phyloP scores from a whole-genome alignment of 176 grass and related monocot species.

The Oryza glumipatula region DNA sequence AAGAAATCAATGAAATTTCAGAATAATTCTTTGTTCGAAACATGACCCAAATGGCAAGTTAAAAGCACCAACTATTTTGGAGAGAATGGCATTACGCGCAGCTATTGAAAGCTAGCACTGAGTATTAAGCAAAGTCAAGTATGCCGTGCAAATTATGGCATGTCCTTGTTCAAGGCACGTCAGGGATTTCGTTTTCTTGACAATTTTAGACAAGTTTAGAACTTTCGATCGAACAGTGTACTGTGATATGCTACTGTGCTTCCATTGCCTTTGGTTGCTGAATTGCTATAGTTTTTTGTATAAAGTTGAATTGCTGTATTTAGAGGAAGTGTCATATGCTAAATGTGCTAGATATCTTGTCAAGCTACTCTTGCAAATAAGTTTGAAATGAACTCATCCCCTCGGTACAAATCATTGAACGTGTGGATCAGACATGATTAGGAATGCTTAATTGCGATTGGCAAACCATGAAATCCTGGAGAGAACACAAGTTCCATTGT shows the following conservation, averaged over 20 bases:
- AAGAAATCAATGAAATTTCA: too few species aligned
- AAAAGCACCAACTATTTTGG: neutral
- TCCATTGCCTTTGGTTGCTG: neutral
- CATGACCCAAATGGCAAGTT: neutral
- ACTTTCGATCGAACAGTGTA: neutral
- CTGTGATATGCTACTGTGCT: neutral
- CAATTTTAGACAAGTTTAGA: neutral
- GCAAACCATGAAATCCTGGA: neutral
- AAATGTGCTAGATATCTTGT: neutral
- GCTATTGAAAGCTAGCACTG: neutral
- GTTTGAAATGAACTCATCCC: neutral
- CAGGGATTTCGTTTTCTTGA: constrained; percentile 15
- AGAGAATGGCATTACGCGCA: neutral
- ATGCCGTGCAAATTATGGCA: constrained; percentile 42
- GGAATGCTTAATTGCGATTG: neutral
- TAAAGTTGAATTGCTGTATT: neutral
- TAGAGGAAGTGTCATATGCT: neutral
- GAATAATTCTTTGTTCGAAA: neutral
- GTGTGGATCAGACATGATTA: neutral
- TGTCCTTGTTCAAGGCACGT: constrained; percentile 36
- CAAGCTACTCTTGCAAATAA: neutral
- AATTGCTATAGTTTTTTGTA: neutral
- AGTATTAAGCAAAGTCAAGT: constrained; percentile 26
- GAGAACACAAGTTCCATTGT: neutral
- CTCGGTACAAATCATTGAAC: neutral